A percentile compares a stretch with the other conserved stretches of the same genome.
These are phyloP conservation scores for Cryptosporidium felis DNA, from an alignment of 169 alveolate genomes.

Conservation along the genomic window DNA sequence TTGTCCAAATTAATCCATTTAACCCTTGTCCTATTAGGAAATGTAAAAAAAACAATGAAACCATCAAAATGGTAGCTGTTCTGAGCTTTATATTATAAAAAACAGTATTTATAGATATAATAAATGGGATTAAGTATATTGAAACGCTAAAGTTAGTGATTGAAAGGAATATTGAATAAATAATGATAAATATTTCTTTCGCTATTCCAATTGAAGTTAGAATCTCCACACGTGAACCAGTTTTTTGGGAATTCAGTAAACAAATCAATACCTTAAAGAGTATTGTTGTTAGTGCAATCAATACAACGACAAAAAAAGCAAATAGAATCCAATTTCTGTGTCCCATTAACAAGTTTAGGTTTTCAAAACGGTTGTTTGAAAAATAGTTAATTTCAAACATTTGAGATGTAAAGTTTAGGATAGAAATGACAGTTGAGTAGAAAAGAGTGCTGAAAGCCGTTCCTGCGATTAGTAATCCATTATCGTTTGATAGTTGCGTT, in stretches of 20 bases:
- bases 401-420: background rate
- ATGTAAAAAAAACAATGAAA: background rate
- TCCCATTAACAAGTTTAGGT: no score
- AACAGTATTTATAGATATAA: background rate
- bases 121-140: background rate
- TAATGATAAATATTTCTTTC: background rate
- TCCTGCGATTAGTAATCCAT: constrained; percentile 1
- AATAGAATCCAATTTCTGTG: background rate
- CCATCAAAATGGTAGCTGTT: background rate
- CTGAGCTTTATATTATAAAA: background rate
- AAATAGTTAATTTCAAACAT: background rate
- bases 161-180: constrained; percentile 15
- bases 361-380: background rate
- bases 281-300: background rate
- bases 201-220: background rate
- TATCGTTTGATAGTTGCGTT: background rate
- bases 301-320: background rate
- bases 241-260: background rate
- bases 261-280: background rate
- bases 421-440: background rate
- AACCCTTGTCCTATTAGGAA: background rate
- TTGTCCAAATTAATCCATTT: background rate
- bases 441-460: background rate
- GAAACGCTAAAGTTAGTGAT: constrained; percentile 25
- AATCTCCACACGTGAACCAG: no score